Percentiles rank a stretch among this genome's conserved stretches.
Conservation (phyloP, 352 stramenopile species). For the Sclerospora graminicola region DNA sequence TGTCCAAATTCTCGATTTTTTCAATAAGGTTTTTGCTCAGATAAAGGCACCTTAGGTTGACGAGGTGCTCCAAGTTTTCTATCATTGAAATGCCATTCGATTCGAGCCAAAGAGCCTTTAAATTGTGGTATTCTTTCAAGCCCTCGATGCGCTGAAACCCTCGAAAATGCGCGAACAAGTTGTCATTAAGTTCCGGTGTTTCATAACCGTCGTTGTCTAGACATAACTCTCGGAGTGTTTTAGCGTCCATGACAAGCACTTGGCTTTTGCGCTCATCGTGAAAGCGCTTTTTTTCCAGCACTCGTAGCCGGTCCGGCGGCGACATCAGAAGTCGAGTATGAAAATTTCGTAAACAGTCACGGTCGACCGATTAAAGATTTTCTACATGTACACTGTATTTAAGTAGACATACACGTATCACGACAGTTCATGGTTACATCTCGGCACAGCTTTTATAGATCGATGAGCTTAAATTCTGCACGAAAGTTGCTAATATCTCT, state of each 20-base stretch:
- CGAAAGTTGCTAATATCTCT: constrained; percentile 71
- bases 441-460: constrained; percentile 38
- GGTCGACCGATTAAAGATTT: too few relatives aligned
- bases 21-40: constrained; percentile 93
- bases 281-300: too few relatives aligned
- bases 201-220: too few relatives aligned
- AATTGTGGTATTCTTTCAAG: constrained; percentile 87
- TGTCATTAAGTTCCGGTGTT: constrained; percentile 92
- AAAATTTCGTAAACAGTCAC: too few relatives aligned
- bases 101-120: constrained; percentile 94
- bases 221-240: too few relatives aligned
- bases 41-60: constrained; percentile 87
- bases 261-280: too few relatives aligned
- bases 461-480: constrained; percentile 78
- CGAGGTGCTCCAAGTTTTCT: constrained; percentile 62
- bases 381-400: too few relatives aligned
- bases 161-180: constrained; percentile 89
- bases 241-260: too few relatives aligned
- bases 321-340: too few relatives aligned
- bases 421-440: too few relatives aligned
- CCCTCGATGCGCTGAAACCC: constrained; percentile 92
- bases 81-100: constrained; percentile 88
- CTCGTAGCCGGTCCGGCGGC: too few relatives aligned
- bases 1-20: constrained; percentile 56
- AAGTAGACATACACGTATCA: too few relatives aligned